Base-by-base conservation (phyloP, 192 early-diverging fungal genomes). In the Diversispora eburnea region DNA sequence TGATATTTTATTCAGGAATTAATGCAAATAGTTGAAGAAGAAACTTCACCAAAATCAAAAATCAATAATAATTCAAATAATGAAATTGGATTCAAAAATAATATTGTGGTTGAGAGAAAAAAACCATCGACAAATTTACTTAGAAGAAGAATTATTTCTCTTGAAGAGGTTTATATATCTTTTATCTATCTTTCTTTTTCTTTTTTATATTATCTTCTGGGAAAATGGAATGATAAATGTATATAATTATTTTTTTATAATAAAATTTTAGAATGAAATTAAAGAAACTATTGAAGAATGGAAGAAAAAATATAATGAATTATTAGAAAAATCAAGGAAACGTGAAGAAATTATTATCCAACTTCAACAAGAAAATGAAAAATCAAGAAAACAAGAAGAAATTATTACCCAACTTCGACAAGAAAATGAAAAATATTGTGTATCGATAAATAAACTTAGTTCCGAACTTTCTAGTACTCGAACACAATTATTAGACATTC, bases 271-370 rank as follows among this genome's bases (percentile, higher is more conserved):
- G 17, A 58, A 58, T n/a, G 2, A 22, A 22, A 8, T 22, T 2
- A 22, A 63, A 4, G 61, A 63, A 6, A 45, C 1, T 17, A 1
- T 17, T 0, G 15, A 42, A 62, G 60, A 62, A 3, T 63, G 61
- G 61, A 63, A 45, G 43, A 25, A 63, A 63, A 63, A 63, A 63
- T 63, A 42, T 41, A 45, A 8, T 15, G 61, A 63, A 42, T 41
- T 63, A n/a, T 63, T 39, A 12, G n/a, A 13, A 39, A 10, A n/a
- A 61, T 39, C 13, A 8, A 61, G 12, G 42, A n/a, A n/a, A 8
- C 61, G n/a, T 8, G 61, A 63, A 8, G 61, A 63, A 63, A 63
- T 17, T 8, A 63, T 63, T 7, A 41, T n/a, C 5, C 39, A 63
- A 8, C 42, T 63, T 45, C 33, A 13, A 2, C 41, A 63, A 43